Evolutionary conservation across 257 asterid genomes (phyloP), one percentile per base, ranked within the genome.

Genomic region (Solanum virginianum): DNA sequence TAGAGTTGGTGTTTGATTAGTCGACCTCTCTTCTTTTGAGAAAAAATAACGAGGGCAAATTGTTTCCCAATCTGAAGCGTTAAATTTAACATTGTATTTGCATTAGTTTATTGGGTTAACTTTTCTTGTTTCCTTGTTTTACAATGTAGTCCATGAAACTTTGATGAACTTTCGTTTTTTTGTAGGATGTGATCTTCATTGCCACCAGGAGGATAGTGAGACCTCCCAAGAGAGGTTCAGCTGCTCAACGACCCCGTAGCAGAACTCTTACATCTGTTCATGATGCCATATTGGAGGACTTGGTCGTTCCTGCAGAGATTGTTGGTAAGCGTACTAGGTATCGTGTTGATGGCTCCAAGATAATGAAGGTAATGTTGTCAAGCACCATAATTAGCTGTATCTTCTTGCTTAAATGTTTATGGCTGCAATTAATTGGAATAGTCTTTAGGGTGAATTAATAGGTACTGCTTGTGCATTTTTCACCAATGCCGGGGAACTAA

Each of bases 191-290:
- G 8, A 85, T 87, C 69, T 69, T 87, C n/a, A 87, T 87, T 55
- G 88, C 90, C 22, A 87, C 86, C 63, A 45, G 86, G 71, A 87
- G 88, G 84, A 85, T 87, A 57, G n/a, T 75, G 81, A 74, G 90
- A 6, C 87, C 86, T 54, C 96, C 94, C 20, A 93, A 93, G 93
- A 93, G 92, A 86, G 97, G 97, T 11, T 91, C 97, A 15, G 95
- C 97, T n/a, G 92, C 80, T 24, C 92, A 90, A 72, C 91, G 97
- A 70, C 97, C 97, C 36, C 84, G 97, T 45, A 77, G 93, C 79
- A 93, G 97, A 60, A 93, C 97, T 1, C 95, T 93, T 56, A 93
- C 97, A 15, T 84, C 95, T 77, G 97, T 93, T 51, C 97, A 93
- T n/a, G 97, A 93, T 32, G 97, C 97, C 63, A 85, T 93, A 85